Base-by-base conservation (phyloP, 345 rosid species). In the Leavenworthia alabamica region DNA sequence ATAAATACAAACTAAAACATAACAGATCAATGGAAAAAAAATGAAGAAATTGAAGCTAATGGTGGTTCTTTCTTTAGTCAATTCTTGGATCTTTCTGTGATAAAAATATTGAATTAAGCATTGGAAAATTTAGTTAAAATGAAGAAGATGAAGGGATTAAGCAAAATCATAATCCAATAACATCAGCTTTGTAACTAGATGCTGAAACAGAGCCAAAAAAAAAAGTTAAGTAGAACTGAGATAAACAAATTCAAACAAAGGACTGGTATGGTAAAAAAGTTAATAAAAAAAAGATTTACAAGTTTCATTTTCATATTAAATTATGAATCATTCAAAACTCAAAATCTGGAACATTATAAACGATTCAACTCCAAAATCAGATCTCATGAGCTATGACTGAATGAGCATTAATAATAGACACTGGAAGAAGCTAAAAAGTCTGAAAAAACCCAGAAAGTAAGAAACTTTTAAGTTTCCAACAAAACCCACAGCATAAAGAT, bases 321-420 rank as follows among this genome's bases (percentile, higher is more conserved):
- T 12, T 16, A 3, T 48, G 45, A 67, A 39, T 40, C 24, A 50
- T 48, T 9, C n/a, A 57, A 48, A 67, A 47, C 26, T 14, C 8
- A n/a, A 10, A 17, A 28, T 48, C 1, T 27, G 17, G 44, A 24
- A 51, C 48, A 19, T 3, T 42, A 17, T 8, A 60, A 60, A 49
- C 46, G 4, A 28, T 68, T 76, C 19, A 59, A 66, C 50, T 43
- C 52, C 49, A 60, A 55, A 66, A 73, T 47, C 44, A 58, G 64
- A 62, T 60, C 62, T 2, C 1, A 14, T 35, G 45, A 50, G 46
- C 44, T 57, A 57, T 16, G 43, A 23, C 11, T 36, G 12, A 12
- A 11, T 29, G 28, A 33, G 48, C 47, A 26, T 31, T 47, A 37
- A 37, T 28, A 14, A 36, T 36, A n/a, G n/a, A n/a, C n/a, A 39